phyloP scores from a whole-genome alignment of 768 basidiomycete species.

The Kockovaella imperatae region DNA sequence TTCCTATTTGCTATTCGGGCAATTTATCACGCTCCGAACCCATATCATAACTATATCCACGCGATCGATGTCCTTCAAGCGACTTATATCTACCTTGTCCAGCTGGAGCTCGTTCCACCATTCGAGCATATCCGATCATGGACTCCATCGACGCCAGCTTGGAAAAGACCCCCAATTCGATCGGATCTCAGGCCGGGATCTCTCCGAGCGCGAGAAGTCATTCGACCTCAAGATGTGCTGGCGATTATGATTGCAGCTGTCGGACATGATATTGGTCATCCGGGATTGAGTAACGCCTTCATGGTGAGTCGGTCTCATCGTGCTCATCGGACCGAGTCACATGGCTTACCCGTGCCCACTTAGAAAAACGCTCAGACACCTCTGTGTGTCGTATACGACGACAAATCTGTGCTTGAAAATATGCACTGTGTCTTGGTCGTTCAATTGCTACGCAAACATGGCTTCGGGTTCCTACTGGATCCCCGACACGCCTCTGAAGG shows the following conservation, averaged over 20 bases:
- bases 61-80: conserved; percentile 95
- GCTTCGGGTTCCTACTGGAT: conserved; percentile 52
- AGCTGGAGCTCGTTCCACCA: conserved; percentile 73
- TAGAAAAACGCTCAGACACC: conserved; percentile 93
- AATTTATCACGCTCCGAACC: conserved; percentile 82
- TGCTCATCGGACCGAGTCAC: not conserved
- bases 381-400: conserved; percentile 76
- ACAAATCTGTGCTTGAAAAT: conserved; percentile 77
- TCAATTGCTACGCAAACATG: conserved; percentile 70
- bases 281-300: conserved; percentile 85
- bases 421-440: conserved; percentile 81
- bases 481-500: conserved; percentile 16
- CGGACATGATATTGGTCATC: conserved; percentile 96
- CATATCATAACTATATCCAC: conserved; percentile 97
- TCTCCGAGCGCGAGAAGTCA: conserved; percentile 38
- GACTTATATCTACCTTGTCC: conserved; percentile 70
- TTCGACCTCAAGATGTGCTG: conserved; percentile 65
- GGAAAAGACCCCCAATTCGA: conserved; percentile 23
- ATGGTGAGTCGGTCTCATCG: conserved; percentile 57
- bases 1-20: conserved; percentile 83
- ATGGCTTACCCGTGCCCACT: no score
- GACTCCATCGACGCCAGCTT: conserved; percentile 42
- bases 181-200: conserved; percentile 29
- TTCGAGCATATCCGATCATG: conserved; percentile 56
- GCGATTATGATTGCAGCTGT: conserved; percentile 83